Base-by-base conservation (phyloP, 2,329 filamentous ascomycete species). In the Cladosporium sp. region DNA sequence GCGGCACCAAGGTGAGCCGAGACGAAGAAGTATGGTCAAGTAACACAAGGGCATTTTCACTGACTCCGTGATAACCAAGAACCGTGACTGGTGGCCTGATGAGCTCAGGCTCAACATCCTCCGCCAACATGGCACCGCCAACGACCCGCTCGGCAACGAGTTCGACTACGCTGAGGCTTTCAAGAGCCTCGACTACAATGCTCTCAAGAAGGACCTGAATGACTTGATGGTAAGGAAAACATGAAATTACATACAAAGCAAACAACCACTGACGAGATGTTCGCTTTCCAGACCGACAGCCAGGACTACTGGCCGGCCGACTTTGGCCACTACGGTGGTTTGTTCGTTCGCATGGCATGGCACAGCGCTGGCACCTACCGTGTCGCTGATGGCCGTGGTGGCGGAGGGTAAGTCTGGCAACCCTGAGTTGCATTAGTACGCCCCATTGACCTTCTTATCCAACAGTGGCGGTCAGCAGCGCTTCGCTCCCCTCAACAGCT, bases 271-370 rank as follows among this genome's bases (percentile, higher is more conserved):
- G 45, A 48, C 45, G n/a, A n/a, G n/a, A 30, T 13, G 6, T 11
- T 17, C 7, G 7, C 11, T 13, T 34, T 30, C 7, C 24, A 48
- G 45, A 90, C 86, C 45, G 82, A 88, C 66, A 89, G 85, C 2
- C 83, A 90, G 71, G 83, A 87, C 36, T 89, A 80, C 81, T 91
- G 87, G 87, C 87, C 87, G 1, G 87, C 87, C 27, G 87, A 91
- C 66, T 88, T 86, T 63, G 86, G 86, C 50, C 85, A 89, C 76
- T 91, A 90, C 61, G 86, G 86, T 58, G 86, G 86, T 68, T 78
- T 90, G 22, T 89, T 91, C 68, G 78, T 91, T 64, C 85, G 87
- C 52, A 84, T 90, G 84, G 83, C 85, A 54, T 91, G 87, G 87
- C 87, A 90, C 76, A 83, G 83, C 58, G 81, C 87, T 20, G 87